Base-by-base conservation (phyloP, 1,284 basidiomycete genomes). In the Kwoniella shivajii region DNA sequence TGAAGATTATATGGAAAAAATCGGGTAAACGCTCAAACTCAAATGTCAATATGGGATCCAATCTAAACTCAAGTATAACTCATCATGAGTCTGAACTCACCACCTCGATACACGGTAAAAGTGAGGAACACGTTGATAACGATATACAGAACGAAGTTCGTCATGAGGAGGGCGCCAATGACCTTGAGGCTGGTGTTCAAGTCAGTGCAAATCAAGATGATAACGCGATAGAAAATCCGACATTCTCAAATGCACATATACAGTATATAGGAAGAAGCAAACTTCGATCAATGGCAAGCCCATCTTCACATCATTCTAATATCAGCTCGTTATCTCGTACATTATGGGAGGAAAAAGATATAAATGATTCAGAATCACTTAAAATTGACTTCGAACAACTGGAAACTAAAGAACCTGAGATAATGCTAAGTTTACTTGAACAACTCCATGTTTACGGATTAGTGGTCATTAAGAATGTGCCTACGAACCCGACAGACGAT, bases 391-490 rank as follows among this genome's bases (percentile, higher is more conserved):
- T 34, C 43, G 11, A 27, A 3, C 44, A 59, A 16, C 26, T 61
- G 7, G n/a, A 36, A 27, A 29, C 2, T 20, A 42, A 52, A 26
- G 16, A 29, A 38, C 53, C 20, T 9, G 50, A 51, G 18, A 53
- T 46, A 31, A 59, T 67, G 39, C 56, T 64, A 27, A 57, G 46
- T 26, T 53, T 65, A 33, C 56, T 72, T 22, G 37, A 68, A 50
- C 76, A 81, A 36, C 72, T 83, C 1, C 72, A 81, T 36, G 58
- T 67, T 1, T 82, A 82, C 61, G 85, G 85, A 1, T 61, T 86
- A 26, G 76, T 82, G 4, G 78, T 85, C 34, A 70, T 85, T 27
- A 74, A 67, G 1, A 82, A 80, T 13, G 84, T 91, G 0, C 87
- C 88, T 0, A 83, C 81, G 16, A 68, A 79, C 34, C 71, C 81